Percentiles rank a stretch among this genome's conserved stretches.
These are phyloP conservation scores for Arthroderma sp. DNA, from an alignment of 2,329 filamentous ascomycete species.

Conservation along the genomic window DNA sequence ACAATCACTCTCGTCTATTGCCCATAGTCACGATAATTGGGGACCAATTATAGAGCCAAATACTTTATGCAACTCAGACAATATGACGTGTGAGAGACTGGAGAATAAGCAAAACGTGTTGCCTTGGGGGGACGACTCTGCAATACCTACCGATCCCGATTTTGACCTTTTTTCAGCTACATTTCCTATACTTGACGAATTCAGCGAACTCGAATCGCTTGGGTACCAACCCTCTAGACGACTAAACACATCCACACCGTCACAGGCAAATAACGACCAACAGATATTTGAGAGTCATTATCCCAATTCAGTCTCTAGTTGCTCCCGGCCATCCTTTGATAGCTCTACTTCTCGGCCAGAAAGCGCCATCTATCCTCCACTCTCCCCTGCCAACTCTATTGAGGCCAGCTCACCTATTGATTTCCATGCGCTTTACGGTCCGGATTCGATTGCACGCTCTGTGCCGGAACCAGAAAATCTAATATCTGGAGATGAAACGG, in stretches of 20 bases:
- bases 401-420: constrained; percentile 12
- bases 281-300: neutral
- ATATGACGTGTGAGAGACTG: neutral
- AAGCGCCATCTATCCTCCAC: constrained; percentile 10
- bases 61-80: neutral
- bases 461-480: constrained; percentile 5
- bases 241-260: neutral
- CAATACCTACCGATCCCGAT: neutral
- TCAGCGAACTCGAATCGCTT: neutral
- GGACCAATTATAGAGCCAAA: neutral
- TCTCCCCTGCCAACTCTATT: constrained; percentile 11
- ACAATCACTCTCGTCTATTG: neutral
- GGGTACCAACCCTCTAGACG: neutral
- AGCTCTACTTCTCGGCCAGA: constrained; percentile 7
- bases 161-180: neutral
- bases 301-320: neutral
- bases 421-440: neutral
- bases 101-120: neutral
- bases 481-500: constrained; percentile 12
- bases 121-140: neutral
- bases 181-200: neutral
- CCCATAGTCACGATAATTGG: neutral
- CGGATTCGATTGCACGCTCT: constrained; percentile 7
- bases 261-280: neutral
- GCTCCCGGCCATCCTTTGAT: neutral